These are phyloP conservation scores for Leptosphaerulina australis DNA, from an alignment of 2,329 filamentous ascomycete genomes.

Conservation along the genomic window DNA sequence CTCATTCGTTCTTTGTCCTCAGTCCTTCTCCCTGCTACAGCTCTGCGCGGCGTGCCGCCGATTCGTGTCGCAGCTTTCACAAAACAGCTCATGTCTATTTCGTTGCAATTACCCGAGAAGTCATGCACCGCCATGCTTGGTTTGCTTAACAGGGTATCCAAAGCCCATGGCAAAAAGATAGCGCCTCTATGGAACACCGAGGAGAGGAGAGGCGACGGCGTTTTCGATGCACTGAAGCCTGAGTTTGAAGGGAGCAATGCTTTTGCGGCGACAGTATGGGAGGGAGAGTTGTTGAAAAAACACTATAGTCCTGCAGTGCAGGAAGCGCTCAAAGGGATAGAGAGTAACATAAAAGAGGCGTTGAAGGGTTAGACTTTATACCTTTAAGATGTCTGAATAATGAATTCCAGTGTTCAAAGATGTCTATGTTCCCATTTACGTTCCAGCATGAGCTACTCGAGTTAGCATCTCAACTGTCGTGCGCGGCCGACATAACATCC, in stretches of 20 bases:
- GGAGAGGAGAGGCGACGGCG: conserved; percentile 88
- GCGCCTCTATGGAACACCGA: conserved; percentile 91
- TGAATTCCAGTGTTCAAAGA: no score
- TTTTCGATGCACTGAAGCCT: conserved; percentile 72
- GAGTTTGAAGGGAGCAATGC: conserved; percentile 88
- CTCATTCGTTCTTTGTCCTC: conserved; percentile 85
- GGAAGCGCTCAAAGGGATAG: conserved; percentile 63
- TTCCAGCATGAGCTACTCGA: no score
- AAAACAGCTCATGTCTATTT: conserved; percentile 83
- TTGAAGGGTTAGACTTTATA: conserved; percentile 22
- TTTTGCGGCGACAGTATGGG: conserved; percentile 89
- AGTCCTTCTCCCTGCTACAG: conserved; percentile 76
- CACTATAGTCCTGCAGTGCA: conserved; percentile 89
- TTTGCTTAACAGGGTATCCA: conserved; percentile 77
- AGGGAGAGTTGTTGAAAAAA: conserved; percentile 81
- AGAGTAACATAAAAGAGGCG: conserved; percentile 42
- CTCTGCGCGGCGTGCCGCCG: conserved; percentile 77
- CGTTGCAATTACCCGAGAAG: conserved; percentile 89
- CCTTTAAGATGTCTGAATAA: background rate
- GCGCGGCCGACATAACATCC: no score
- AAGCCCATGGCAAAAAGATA: conserved; percentile 82
- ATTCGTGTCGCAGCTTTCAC: conserved; percentile 87
- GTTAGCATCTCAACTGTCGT: no score
- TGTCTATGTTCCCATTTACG: no score
- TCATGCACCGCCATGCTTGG: conserved; percentile 80